Conservation (phyloP, 2,329 filamentous ascomycete genomes). For the Nemania sp. region DNA sequence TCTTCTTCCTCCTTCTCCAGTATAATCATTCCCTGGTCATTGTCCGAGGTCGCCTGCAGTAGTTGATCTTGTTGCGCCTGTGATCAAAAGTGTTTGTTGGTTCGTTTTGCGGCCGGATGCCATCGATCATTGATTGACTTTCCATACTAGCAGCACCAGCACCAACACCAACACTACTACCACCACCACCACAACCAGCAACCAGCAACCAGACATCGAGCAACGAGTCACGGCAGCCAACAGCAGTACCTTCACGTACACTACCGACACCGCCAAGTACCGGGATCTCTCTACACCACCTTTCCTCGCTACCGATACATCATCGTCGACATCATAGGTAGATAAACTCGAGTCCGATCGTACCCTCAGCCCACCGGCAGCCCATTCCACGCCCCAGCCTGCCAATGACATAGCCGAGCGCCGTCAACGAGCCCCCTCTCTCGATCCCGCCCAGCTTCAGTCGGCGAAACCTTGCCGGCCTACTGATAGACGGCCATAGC, state of each 20-base stretch:
- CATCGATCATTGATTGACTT: no score
- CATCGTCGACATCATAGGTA: background rate
- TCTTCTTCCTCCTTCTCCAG: no score
- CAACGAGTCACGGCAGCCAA: background rate
- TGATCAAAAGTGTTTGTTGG: no score
- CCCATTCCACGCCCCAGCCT: slow-evolving; percentile 6
- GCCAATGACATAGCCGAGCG: slow-evolving; percentile 27
- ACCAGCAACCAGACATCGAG: no score
- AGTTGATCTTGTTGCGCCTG: no score
- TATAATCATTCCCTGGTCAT: no score
- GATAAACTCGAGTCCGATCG: slow-evolving; percentile 12
- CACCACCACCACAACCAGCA: no score
- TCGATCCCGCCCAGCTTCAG: slow-evolving; percentile 14
- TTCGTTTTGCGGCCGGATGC: no score
- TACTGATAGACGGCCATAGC: background rate
- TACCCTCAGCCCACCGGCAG: slow-evolving; percentile 8
- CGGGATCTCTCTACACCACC: background rate
- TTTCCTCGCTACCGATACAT: background rate
- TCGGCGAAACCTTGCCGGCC: slow-evolving; percentile 25
- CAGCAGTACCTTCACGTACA: background rate
- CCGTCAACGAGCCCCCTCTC: slow-evolving; percentile 18
- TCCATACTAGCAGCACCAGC: no score
- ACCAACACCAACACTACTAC: no score
- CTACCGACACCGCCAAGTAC: background rate
- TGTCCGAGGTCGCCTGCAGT: no score